These are phyloP conservation scores for Leptodermis oblonga DNA, from an alignment of 257 asterid genomes.

Conservation along the genomic window DNA sequence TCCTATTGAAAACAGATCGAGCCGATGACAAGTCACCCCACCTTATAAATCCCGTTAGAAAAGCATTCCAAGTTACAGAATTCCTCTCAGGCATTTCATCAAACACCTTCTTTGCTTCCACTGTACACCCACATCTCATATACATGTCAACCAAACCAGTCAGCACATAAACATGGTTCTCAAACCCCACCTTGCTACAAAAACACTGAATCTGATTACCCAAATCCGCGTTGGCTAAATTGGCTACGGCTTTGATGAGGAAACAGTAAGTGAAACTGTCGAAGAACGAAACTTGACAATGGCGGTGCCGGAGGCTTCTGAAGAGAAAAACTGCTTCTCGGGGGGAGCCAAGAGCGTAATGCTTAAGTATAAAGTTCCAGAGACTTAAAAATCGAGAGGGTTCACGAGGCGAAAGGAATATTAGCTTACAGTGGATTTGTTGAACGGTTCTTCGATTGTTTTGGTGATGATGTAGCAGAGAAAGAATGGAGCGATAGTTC, in stretches of 20 bases:
- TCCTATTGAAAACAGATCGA: neutral
- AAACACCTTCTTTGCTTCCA: slow-evolving; percentile 1
- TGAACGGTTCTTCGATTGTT: neutral
- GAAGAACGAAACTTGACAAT: neutral
- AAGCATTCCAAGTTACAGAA: slow-evolving; percentile 1
- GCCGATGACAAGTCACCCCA: slow-evolving; percentile 2
- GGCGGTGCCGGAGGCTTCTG: slow-evolving; percentile 4
- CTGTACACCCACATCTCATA: neutral
- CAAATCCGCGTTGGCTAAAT: neutral
- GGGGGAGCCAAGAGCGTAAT: neutral
- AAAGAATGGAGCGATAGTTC: neutral
- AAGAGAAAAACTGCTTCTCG: neutral
- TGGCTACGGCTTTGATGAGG: slow-evolving; percentile 3
- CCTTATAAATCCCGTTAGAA: neutral
- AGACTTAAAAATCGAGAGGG: neutral
- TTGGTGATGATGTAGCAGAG: neutral
- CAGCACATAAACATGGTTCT: neutral
- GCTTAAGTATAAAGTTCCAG: neutral
- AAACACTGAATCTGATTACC: neutral
- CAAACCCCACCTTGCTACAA: slow-evolving; percentile 1
- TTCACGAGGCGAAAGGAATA: neutral
- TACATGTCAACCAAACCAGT: neutral
- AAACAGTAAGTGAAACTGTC: slow-evolving; percentile 5
- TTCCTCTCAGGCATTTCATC: slow-evolving; percentile 9
- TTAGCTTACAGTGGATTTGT: neutral